These are phyloP conservation scores for Carex kokanica DNA, from an alignment of 176 grass and related monocot genomes.

Conservation along the genomic window DNA sequence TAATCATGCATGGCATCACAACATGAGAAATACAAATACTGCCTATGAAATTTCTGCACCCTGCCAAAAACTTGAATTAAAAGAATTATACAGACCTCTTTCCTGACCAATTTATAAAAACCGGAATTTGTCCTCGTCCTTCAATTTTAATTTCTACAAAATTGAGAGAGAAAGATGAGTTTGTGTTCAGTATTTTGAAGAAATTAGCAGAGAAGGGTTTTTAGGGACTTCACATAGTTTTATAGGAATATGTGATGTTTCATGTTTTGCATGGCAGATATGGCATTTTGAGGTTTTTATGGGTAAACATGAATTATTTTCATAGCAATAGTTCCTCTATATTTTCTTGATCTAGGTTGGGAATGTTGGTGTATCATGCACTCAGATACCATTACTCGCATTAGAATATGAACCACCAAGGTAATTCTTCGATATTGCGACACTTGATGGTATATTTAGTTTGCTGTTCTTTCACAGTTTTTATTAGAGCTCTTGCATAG, in stretches of 20 bases:
- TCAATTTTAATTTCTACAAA: not conserved
- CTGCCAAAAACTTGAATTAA: not conserved
- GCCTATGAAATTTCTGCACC: not conserved
- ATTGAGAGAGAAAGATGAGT: not conserved
- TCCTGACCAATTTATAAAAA: not conserved
- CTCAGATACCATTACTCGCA: constrained; percentile 84
- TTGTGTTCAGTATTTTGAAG: not conserved
- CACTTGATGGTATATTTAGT: constrained; percentile 25
- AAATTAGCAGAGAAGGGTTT: not conserved
- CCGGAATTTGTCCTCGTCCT: not conserved
- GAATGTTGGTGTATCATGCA: constrained; percentile 70
- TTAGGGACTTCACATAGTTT: not conserved
- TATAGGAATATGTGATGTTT: not conserved
- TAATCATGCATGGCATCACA: not conserved
- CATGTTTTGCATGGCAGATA: not conserved
- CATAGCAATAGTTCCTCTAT: not conserved
- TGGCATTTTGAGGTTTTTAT: not conserved
- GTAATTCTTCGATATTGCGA: constrained; percentile 34
- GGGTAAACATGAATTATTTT: not conserved
- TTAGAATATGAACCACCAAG: constrained; percentile 94
- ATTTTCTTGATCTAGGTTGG: constrained; percentile 48
- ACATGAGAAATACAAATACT: not conserved
- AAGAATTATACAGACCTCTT: not conserved
- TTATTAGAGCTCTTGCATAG: not conserved
- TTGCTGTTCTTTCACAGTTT: constrained; percentile 21